Percentiles rank a stretch among this genome's conserved stretches.
These are phyloP conservation scores for Kernera saxatilis DNA, from an alignment of 345 rosid genomes.

Conservation along the genomic window DNA sequence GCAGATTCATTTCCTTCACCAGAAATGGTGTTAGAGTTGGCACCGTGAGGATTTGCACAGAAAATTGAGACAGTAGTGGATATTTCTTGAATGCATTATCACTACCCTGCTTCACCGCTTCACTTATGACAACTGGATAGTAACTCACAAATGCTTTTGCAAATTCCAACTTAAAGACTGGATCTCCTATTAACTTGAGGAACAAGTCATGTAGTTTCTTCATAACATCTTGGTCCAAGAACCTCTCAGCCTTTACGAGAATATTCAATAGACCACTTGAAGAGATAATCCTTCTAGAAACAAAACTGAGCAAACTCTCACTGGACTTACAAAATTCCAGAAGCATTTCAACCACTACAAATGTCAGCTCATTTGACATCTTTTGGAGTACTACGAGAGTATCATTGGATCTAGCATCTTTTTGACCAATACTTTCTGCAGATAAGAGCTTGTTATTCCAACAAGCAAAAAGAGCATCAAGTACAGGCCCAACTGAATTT, in stretches of 20 bases:
- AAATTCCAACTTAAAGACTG: constrained; percentile 78
- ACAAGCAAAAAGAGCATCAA: constrained; percentile 55
- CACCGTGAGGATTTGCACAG: constrained; percentile 94
- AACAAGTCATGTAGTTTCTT: constrained; percentile 71
- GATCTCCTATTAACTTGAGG: constrained; percentile 81
- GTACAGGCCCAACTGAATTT: constrained; percentile 63
- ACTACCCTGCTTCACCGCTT: constrained; percentile 49
- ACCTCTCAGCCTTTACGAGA: constrained; percentile 75
- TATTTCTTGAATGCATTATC: constrained; percentile 42
- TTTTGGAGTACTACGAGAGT: constrained; percentile 27
- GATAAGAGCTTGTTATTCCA: constrained; percentile 59
- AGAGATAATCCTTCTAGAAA: constrained; percentile 56
- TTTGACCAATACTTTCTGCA: constrained; percentile 38
- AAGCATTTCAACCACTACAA: constrained; percentile 69
- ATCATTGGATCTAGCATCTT: constrained; percentile 34
- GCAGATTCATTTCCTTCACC: constrained; percentile 74
- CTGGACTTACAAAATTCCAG: constrained; percentile 65
- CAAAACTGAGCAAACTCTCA: constrained; percentile 91
- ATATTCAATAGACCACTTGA: constrained; percentile 56
- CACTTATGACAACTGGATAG: constrained; percentile 62
- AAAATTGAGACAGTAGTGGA: constrained; percentile 60
- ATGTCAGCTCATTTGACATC: constrained; percentile 62
- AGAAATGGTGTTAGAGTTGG: constrained; percentile 86
- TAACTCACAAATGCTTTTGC: constrained; percentile 74
- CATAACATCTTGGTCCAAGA: constrained; percentile 41